Evolutionary conservation across 345 rosid species (phyloP), one percentile per base, ranked within the genome.

Genomic region (Carallia pectinifolia): DNA sequence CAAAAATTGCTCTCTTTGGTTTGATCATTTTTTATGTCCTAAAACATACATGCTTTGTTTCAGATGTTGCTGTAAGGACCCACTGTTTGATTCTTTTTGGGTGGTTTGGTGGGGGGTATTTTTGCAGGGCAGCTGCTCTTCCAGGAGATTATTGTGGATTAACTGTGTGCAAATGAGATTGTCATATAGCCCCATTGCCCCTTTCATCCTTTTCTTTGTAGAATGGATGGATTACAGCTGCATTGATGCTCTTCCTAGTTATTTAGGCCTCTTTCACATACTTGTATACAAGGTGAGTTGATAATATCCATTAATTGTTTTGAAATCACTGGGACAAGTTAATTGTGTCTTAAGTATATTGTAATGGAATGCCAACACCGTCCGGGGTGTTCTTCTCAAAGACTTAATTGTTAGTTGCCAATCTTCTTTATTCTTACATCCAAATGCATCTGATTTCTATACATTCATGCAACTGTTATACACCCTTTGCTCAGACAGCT

Each of bases 171-270:
- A 85, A 70, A 85, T 89, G 92, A 84, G 78, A 73, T 71, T 89
- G 73, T 83, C 86, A 53, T 89, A 82, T 73, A 81, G 90, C 74
- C 84, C 88, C 2, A 59, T 85, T 70, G 92, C 90, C 5, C 92
- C 84, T 4, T 67, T 84, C 50, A 64, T 86, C 70, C 73, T 89
- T 64, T 87, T 80, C 79, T 70, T 85, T 70, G 71, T 86, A 47
- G 87, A 87, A 74, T 89, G 92, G 95, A 81, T 84, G 87, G 89
- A 87, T 71, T 88, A 69, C 74, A 80, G 89, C 15, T 88, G 87
- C 73, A 86, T 86, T 23, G 92, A 82, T 75, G 50, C 81, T 4
- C 73, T 89, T 27, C 90, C 90, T 34, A 80, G 68, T 59, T 84
- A 68, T 66, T 79, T 85, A 75, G 91, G 89, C 69, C 82, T 89